These are phyloP conservation scores for Phaseolus coccineus DNA, from an alignment of 331 rosid genomes.

Conservation along the genomic window DNA sequence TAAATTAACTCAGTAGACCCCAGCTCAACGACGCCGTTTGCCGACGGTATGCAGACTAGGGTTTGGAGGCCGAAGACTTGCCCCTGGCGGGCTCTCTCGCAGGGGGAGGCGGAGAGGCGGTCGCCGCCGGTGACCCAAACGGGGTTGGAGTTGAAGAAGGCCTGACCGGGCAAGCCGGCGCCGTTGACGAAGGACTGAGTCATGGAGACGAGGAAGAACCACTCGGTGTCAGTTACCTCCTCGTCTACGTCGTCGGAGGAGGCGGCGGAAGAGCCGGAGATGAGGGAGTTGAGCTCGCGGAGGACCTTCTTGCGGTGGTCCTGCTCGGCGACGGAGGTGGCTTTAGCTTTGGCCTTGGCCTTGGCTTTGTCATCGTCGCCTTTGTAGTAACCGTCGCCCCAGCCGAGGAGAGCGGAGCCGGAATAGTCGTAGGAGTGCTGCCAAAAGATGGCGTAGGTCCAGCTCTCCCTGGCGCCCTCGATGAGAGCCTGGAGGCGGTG, in stretches of 20 bases:
- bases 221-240: constrained; percentile 92
- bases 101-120: constrained; percentile 48
- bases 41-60: constrained; percentile 72
- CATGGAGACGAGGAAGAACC: constrained; percentile 96
- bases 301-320: constrained; percentile 80
- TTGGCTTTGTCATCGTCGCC: constrained; percentile 56
- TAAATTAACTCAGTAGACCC: constrained; percentile 81
- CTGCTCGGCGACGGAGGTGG: constrained; percentile 59
- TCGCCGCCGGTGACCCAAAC: constrained; percentile 76
- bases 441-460: constrained; percentile 99
- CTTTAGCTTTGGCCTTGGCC: constrained; percentile 47
- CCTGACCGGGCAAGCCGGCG: constrained; percentile 74
- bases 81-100: constrained; percentile 81
- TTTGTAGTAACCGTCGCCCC: constrained; percentile 95
- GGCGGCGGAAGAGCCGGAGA: constrained; percentile 68
- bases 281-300: constrained; percentile 75
- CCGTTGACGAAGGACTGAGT: constrained; percentile 84
- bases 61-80: constrained; percentile 75
- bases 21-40: constrained; percentile 84
- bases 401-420: constrained; percentile 63
- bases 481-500: constrained; percentile 74
- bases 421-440: constrained; percentile 75
- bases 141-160: constrained; percentile 58
- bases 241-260: constrained; percentile 68
- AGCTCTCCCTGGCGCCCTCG: constrained; percentile 73